Percentiles rank a stretch among this genome's conserved stretches.
Evolutionary conservation across 2,329 filamentous ascomycete genomes (phyloP).

Genomic region (Beauveria pseudobassiana): DNA sequence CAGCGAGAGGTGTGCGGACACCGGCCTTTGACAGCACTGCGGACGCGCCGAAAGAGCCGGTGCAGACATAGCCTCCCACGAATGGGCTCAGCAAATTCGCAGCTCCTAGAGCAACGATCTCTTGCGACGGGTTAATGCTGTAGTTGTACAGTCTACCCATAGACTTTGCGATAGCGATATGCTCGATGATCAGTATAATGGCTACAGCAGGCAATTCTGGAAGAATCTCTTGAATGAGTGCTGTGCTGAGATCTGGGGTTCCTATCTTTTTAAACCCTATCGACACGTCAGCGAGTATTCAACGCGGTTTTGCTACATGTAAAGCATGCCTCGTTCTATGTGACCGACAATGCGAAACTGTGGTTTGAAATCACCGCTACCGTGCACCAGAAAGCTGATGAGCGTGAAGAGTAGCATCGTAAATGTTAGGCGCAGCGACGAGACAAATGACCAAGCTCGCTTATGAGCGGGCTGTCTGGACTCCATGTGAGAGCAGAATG

Average conservation of each 20-base stretch:
- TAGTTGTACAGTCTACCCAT: conserved; percentile 77
- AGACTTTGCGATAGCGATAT: conserved; percentile 78
- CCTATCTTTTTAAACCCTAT: conserved; percentile 56
- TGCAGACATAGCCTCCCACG: conserved; percentile 47
- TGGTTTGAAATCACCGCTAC: conserved; percentile 33
- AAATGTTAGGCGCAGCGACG: conserved; percentile 68
- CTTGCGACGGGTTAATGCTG: conserved; percentile 69
- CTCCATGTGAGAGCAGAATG: conserved; percentile 51
- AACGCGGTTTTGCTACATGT: not conserved
- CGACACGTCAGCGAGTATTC: conserved; percentile 12
- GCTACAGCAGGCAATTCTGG: conserved; percentile 62
- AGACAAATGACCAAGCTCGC: conserved; percentile 64
- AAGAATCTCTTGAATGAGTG: conserved; percentile 50
- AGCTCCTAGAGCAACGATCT: conserved; percentile 70
- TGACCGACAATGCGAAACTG: conserved; percentile 56
- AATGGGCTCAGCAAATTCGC: conserved; percentile 71
- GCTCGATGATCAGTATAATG: conserved; percentile 73
- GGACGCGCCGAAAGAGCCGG: conserved; percentile 53
- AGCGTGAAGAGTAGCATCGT: conserved; percentile 70
- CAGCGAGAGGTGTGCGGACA: conserved; percentile 70
- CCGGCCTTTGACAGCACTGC: conserved; percentile 81
- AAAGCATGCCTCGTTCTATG: conserved; percentile 51
- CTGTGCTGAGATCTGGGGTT: conserved; percentile 47
- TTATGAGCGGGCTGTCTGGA: conserved; percentile 51
- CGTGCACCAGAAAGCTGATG: conserved; percentile 62